A percentile compares a stretch with the other conserved stretches of the same genome.
Conservation (phyloP, 768 basidiomycete species). For the Mrakia frigida region DNA sequence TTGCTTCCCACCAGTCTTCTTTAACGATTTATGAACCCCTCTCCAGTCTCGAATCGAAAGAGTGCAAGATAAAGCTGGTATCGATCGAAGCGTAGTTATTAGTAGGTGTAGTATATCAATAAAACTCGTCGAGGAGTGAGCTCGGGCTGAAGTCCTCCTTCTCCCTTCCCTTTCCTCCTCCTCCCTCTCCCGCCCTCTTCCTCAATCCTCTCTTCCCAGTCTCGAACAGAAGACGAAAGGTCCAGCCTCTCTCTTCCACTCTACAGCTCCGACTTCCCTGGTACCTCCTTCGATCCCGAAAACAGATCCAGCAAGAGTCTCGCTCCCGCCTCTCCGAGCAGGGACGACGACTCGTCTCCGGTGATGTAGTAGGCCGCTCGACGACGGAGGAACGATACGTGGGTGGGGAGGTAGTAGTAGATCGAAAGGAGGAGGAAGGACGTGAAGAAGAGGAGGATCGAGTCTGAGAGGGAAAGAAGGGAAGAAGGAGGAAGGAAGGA, state of each 20-base stretch:
- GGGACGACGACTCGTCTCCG: slow-evolving; percentile 42
- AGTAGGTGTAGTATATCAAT: not conserved
- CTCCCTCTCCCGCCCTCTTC: no score
- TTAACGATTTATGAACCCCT: not conserved
- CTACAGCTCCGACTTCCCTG: not conserved
- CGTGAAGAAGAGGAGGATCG: slow-evolving; percentile 47
- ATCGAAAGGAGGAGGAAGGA: slow-evolving; percentile 53
- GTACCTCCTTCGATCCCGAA: not conserved
- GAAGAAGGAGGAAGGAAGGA: not conserved
- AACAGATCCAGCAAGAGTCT: not conserved
- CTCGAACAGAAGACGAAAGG: not conserved
- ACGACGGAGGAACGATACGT: slow-evolving; percentile 53
- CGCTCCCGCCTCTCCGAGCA: slow-evolving; percentile 3
- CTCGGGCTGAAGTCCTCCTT: not conserved
- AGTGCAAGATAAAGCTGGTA: not conserved
- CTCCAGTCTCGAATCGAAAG: not conserved
- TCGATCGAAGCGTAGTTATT: not conserved
- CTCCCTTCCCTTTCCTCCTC: not conserved
- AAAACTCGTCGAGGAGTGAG: not conserved
- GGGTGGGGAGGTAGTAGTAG: slow-evolving; percentile 57
- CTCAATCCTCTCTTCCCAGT: not conserved
- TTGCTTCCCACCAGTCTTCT: not conserved
- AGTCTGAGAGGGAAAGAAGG: slow-evolving; percentile 42
- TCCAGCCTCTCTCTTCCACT: not conserved
- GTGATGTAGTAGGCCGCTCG: slow-evolving; percentile 61